phyloP scores from a whole-genome alignment of 106 monocot genomes.

The Ottelia alismoides region DNA sequence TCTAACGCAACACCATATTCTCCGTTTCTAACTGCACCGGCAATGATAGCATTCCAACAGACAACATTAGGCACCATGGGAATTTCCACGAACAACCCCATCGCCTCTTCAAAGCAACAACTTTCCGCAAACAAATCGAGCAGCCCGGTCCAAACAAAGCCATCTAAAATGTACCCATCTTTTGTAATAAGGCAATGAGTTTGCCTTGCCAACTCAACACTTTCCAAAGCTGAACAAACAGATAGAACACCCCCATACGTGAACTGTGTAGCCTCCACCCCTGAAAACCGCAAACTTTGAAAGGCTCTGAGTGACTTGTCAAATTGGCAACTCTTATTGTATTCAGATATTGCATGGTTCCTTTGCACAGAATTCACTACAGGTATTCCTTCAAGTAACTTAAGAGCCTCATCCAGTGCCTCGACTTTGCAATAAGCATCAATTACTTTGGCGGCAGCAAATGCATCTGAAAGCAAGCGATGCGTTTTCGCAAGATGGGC shows the following conservation, averaged over 20 bases:
- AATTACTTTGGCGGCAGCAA: neutral
- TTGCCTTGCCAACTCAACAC: conserved; percentile 21
- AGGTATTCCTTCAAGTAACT: conserved; percentile 38
- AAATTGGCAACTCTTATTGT: conserved; percentile 12
- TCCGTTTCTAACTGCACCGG: conserved; percentile 47
- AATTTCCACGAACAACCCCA: conserved; percentile 29
- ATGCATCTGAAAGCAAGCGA: neutral
- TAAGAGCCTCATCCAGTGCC: conserved; percentile 6
- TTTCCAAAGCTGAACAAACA: conserved; percentile 17
- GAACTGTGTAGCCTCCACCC: conserved; percentile 21
- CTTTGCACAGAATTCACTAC: conserved; percentile 18
- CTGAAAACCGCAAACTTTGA: conserved; percentile 3
- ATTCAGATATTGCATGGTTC: conserved; percentile 16
- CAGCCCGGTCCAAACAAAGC: conserved; percentile 41
- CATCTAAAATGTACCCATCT: conserved; percentile 32
- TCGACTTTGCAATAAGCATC: neutral
- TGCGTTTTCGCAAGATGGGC: neutral
- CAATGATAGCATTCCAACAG: conserved; percentile 60
- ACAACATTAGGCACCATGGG: conserved; percentile 25
- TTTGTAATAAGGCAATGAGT: conserved; percentile 32
- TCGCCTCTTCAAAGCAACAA: conserved; percentile 19
- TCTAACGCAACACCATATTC: conserved; percentile 26
- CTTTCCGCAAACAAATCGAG: conserved; percentile 40
- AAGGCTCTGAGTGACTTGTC: conserved; percentile 16
- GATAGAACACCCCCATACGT: conserved; percentile 37